Evolutionary conservation across 192 early-diverging fungal species (phyloP).

Genomic region (Gryganskiella cystojenkinii): DNA sequence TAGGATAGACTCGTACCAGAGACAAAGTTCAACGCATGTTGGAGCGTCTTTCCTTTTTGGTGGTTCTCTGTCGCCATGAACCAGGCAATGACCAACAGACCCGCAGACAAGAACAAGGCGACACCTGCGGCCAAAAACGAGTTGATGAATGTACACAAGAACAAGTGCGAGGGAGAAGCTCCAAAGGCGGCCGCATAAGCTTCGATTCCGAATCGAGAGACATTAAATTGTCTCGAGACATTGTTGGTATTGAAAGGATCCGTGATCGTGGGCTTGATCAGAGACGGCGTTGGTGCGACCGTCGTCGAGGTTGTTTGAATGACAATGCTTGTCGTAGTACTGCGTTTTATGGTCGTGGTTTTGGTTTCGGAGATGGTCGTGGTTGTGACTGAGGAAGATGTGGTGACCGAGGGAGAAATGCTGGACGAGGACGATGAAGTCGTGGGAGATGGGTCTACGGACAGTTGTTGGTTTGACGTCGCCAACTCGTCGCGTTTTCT

Average conservation of each 20-base stretch:
- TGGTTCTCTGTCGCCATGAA: conserved; percentile 20
- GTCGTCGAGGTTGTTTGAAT: background rate
- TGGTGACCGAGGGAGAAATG: background rate
- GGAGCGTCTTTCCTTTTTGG: conserved; percentile 42
- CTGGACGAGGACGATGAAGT: background rate
- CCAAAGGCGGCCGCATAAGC: conserved; percentile 49
- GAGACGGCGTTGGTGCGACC: background rate
- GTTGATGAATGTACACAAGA: conserved; percentile 37
- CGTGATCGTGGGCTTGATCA: conserved; percentile 21
- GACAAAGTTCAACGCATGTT: conserved; percentile 45
- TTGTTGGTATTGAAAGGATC: conserved; percentile 25
- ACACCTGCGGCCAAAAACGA: conserved; percentile 28
- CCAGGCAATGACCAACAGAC: conserved; percentile 21
- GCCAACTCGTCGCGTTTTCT: background rate
- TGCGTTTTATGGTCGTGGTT: background rate
- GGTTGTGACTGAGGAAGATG: background rate
- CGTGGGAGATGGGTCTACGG: background rate
- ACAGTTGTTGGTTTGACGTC: background rate
- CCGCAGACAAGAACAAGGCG: conserved; percentile 27
- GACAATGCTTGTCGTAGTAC: background rate
- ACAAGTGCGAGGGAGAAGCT: conserved; percentile 25
- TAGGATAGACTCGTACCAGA: conserved; percentile 15
- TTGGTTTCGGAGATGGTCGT: background rate
- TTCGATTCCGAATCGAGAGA: conserved; percentile 34
- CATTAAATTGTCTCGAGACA: conserved; percentile 17